Evolutionary conservation across 805 yeast species (phyloP), one percentile per base, ranked within the genome.

Genomic region (Zygosaccharomyces kombuchaensis): DNA sequence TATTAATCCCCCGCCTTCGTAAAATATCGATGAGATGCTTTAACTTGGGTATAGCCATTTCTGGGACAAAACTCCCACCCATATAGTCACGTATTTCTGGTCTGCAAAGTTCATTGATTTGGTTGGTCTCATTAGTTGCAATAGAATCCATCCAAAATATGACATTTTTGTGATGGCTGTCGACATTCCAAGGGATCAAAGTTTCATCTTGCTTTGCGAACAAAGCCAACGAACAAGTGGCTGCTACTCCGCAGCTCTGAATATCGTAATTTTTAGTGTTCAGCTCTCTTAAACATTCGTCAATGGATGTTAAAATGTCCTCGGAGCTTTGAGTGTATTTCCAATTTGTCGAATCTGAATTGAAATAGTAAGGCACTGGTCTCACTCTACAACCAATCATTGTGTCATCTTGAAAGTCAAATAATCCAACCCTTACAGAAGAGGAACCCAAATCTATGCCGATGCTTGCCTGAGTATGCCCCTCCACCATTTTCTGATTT

Each of bases 131-230:
- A 1, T 55, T 34, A 2, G 46, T 53, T 2, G 80, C 66, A 22
- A 78, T 63, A 14, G 70, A 65, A 53, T 80, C 84, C 84, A 80
- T 80, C 84, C 85, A 80, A 40, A 80, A 67, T 4, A 80, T 65
- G 2, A 79, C 68, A 51, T 76, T 76, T 29, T 70, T 68, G 5
- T 53, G 53, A 4, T 36, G 47, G 27, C 54, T 53, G 1, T 44
- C 35, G 34, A 45, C 43, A 37, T 74, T 62, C 34, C 51, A 60
- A 12, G 76, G 73, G 16, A 38, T 53, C 12, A 61, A 42, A 2
- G 46, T 48, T 1, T 42, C 44, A 1, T 31, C 32, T 2, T 53
- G 45, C 25, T 56, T 56, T 44, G 56, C 52, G 54, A 68, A 60
- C 1, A 78, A 76, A 9, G 75, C 83, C 69, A 78, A 63, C 0